Evolutionary conservation across 2,329 filamentous ascomycete species (phyloP).

Genomic region (Aureobasidium sp.): DNA sequence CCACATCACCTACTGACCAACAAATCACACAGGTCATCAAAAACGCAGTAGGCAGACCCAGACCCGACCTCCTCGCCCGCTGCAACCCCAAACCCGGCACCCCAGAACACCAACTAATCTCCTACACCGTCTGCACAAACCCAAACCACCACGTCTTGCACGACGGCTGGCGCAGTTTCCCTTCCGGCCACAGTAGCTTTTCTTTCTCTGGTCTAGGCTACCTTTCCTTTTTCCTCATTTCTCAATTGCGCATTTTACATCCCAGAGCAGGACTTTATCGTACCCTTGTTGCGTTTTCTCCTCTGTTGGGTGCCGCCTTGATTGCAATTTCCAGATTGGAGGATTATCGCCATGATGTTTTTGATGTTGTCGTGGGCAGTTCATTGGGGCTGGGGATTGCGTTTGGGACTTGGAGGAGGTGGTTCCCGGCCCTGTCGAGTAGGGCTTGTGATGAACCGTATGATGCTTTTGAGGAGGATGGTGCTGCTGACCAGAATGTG

Average conservation of each 20-base stretch:
- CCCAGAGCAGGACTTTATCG: conserved; percentile 49
- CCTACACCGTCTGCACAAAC: conserved; percentile 64
- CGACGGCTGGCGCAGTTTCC: conserved; percentile 79
- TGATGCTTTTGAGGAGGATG: conserved; percentile 28
- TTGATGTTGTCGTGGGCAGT: conserved; percentile 50
- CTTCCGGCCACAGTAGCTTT: conserved; percentile 71
- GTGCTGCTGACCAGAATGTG: conserved; percentile 23
- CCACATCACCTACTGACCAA: not conserved
- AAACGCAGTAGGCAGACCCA: conserved; percentile 72
- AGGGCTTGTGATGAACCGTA: conserved; percentile 45
- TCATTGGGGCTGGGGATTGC: conserved; percentile 47
- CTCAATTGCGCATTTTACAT: conserved; percentile 52
- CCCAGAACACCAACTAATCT: conserved; percentile 47
- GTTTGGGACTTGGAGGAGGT: conserved; percentile 51
- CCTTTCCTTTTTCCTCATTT: conserved; percentile 45
- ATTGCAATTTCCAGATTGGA: conserved; percentile 55
- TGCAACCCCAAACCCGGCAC: conserved; percentile 62
- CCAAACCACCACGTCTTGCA: conserved; percentile 60
- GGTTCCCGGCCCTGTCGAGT: conserved; percentile 48
- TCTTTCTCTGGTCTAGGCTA: conserved; percentile 73
- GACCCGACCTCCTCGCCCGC: conserved; percentile 80
- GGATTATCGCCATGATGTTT: conserved; percentile 57
- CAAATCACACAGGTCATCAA: conserved; percentile 54
- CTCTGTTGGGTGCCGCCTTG: conserved; percentile 48
- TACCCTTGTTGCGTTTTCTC: conserved; percentile 46